Evolutionary conservation across 1,284 basidiomycete species (phyloP).

Genomic region (Hymenochaete sp.): DNA sequence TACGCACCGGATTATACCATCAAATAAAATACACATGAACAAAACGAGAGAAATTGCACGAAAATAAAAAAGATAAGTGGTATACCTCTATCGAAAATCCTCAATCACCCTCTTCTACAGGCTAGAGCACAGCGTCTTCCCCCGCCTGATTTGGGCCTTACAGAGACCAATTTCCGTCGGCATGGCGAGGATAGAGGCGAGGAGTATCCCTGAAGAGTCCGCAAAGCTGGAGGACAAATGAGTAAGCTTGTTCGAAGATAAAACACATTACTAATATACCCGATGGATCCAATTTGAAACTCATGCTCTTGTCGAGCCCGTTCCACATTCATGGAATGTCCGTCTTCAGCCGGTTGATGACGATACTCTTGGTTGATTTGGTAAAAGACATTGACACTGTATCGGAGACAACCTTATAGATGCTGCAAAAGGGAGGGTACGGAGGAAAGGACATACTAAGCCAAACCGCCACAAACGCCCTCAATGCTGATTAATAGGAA

Average conservation of each 20-base stretch:
- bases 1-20: too few species aligned
- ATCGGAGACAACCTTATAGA: not conserved
- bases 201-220: conserved; percentile 68
- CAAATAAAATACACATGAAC: too few species aligned
- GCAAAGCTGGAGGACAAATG: too few species aligned
- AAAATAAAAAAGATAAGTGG: too few species aligned
- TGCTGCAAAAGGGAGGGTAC: conserved; percentile 7
- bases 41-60: too few species aligned
- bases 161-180: conserved; percentile 81
- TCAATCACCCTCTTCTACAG: conserved; percentile 47
- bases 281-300: conserved; percentile 84
- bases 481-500: conserved; percentile 78
- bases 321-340: conserved; percentile 37
- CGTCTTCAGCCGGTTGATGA: conserved; percentile 28
- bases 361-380: conserved; percentile 67
- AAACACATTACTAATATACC: too few species aligned
- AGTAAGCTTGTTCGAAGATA: too few species aligned
- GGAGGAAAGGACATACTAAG: conserved; percentile 55
- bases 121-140: conserved; percentile 64
- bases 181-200: conserved; percentile 72
- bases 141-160: conserved; percentile 60
- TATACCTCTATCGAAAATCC: too few species aligned
- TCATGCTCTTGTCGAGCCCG: conserved; percentile 66
- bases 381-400: conserved; percentile 81
- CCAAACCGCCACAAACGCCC: conserved; percentile 84